Percentiles rank a stretch among this genome's conserved stretches.
Evolutionary conservation across 495 filamentous ascomycete genomes (phyloP).

Genomic region (Neurospora sp.): DNA sequence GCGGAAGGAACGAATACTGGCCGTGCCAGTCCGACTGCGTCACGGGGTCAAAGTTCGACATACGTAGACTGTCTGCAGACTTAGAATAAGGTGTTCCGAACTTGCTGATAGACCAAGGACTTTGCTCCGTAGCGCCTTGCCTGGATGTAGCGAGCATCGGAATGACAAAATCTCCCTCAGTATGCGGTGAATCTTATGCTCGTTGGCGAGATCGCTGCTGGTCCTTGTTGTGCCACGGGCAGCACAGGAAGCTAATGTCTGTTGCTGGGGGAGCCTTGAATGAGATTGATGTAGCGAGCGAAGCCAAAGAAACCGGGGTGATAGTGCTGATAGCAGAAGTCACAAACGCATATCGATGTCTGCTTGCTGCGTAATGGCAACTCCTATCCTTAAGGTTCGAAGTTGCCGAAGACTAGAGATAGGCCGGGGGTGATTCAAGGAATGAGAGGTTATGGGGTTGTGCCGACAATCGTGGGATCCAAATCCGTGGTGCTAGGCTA

Average conservation of each 20-base stretch:
- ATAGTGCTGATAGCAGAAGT: background rate
- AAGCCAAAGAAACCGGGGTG: background rate
- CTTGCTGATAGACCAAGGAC: slow-evolving; percentile 48
- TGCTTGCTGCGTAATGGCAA: background rate
- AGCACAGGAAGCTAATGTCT: background rate
- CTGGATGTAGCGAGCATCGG: slow-evolving; percentile 50
- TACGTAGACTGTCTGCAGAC: slow-evolving; percentile 42
- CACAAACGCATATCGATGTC: background rate
- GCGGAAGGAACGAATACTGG: slow-evolving; percentile 45
- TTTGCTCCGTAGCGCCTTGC: slow-evolving; percentile 46
- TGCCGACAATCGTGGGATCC: background rate
- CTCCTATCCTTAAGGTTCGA: background rate
- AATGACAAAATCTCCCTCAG: slow-evolving; percentile 13
- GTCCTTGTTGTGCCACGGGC: slow-evolving; percentile 9
- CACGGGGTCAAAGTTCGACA: slow-evolving; percentile 47
- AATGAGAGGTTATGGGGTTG: background rate
- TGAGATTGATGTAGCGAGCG: background rate
- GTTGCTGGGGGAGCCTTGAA: background rate
- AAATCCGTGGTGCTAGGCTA: background rate
- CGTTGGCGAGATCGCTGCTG: slow-evolving; percentile 6
- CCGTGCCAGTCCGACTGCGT: slow-evolving; percentile 52
- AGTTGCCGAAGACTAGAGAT: background rate
- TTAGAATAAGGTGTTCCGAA: slow-evolving; percentile 43
- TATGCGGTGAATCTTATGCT: slow-evolving; percentile 11
- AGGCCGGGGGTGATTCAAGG: background rate